phyloP scores from a whole-genome alignment of 2,329 filamentous ascomycete genomes.

The Sclerotinia nivalis region DNA sequence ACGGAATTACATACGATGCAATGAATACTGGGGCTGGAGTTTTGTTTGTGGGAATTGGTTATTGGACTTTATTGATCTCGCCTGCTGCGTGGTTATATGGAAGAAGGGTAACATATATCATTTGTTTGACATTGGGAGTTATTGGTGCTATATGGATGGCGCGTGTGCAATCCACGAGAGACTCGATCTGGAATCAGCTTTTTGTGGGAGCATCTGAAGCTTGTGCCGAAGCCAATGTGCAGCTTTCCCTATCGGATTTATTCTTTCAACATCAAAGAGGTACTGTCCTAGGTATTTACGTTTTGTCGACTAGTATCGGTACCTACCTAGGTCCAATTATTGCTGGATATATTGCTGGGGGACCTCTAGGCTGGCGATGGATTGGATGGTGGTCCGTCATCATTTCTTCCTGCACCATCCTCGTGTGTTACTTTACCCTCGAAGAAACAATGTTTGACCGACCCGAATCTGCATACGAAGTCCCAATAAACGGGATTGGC shows the following conservation, averaged over 20 bases:
- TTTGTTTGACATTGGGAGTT: slow-evolving; percentile 52
- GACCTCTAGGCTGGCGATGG: slow-evolving; percentile 55
- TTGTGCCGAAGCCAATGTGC: slow-evolving; percentile 56
- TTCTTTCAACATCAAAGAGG: slow-evolving; percentile 60
- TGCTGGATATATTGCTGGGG: slow-evolving; percentile 52
- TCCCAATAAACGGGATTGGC: slow-evolving; percentile 33
- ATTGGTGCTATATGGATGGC: slow-evolving; percentile 57
- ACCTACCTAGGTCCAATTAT: slow-evolving; percentile 57
- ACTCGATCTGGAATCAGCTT: slow-evolving; percentile 56
- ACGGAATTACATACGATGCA: slow-evolving; percentile 52
- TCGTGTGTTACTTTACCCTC: slow-evolving; percentile 53
- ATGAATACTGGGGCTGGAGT: slow-evolving; percentile 60
- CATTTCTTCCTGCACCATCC: slow-evolving; percentile 49
- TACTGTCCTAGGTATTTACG: slow-evolving; percentile 55
- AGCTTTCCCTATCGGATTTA: slow-evolving; percentile 57
- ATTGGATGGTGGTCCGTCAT: slow-evolving; percentile 54
- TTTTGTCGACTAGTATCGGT: slow-evolving; percentile 56
- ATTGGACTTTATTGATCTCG: slow-evolving; percentile 54
- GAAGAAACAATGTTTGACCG: slow-evolving; percentile 55
- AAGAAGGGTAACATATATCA: slow-evolving; percentile 54
- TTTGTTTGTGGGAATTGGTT: slow-evolving; percentile 56
- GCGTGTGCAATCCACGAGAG: slow-evolving; percentile 45
- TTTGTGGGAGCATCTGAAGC: slow-evolving; percentile 59
- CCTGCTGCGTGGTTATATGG: slow-evolving; percentile 57
- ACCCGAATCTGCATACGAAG: slow-evolving; percentile 42